A percentile compares a stretch with the other conserved stretches of the same genome.
phyloP scores from a whole-genome alignment of 768 basidiomycete species.

The Tricholoma furcatifolium region DNA sequence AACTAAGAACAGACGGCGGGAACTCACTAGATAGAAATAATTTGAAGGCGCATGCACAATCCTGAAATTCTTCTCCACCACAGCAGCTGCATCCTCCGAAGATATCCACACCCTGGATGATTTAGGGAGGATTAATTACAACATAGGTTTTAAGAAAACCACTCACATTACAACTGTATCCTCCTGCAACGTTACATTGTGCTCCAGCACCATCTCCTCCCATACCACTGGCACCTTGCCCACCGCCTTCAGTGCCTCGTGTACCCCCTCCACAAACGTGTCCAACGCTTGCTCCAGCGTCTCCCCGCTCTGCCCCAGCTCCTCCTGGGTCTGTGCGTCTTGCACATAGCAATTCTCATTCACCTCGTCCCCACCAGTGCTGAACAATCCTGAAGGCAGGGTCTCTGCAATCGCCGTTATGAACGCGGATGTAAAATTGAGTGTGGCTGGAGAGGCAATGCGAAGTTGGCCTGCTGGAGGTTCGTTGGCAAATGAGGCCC shows the following conservation, averaged over 20 bases:
- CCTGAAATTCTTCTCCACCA: slow-evolving; percentile 55
- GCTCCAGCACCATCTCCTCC: slow-evolving; percentile 72
- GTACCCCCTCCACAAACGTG: slow-evolving; percentile 56
- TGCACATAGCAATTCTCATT: slow-evolving; percentile 65
- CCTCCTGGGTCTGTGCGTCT: slow-evolving; percentile 57
- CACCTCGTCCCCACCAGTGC: slow-evolving; percentile 83
- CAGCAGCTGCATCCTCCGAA: slow-evolving; percentile 52
- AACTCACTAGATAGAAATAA: slow-evolving; percentile 69
- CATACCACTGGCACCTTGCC: slow-evolving; percentile 82
- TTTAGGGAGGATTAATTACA: background rate
- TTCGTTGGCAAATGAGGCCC: slow-evolving; percentile 62
- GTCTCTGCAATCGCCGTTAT: slow-evolving; percentile 50
- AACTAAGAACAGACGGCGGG: background rate
- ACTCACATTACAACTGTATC: slow-evolving; percentile 59
- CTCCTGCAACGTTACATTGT: slow-evolving; percentile 42
- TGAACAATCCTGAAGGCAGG: slow-evolving; percentile 62
- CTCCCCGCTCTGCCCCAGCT: slow-evolving; percentile 45
- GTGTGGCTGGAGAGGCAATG: slow-evolving; percentile 58
- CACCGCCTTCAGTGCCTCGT: slow-evolving; percentile 44
- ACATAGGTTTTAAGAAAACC: background rate
- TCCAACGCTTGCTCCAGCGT: slow-evolving; percentile 66
- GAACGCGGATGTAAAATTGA: slow-evolving; percentile 56
- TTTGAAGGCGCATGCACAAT: slow-evolving; percentile 73
- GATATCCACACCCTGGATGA: slow-evolving; percentile 69
- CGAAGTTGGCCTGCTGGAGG: slow-evolving; percentile 85